These are phyloP conservation scores for Gracilaria domingensis DNA, from an alignment of 23 red algal genomes.

Conservation along the genomic window DNA sequence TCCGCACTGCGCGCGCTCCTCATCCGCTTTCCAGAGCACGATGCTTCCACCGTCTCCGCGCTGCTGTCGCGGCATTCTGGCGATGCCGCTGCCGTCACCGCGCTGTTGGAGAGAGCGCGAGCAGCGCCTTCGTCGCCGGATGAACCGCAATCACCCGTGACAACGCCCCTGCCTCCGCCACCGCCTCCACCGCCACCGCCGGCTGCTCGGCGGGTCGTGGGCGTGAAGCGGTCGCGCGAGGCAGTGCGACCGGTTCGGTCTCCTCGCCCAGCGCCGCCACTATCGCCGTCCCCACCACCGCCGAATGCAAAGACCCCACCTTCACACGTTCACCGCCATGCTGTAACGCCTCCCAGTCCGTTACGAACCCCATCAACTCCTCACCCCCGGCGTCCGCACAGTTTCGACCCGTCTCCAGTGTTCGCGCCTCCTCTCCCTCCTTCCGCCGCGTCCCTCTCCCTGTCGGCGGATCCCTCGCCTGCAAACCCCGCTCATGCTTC, in stretches of 20 bases:
- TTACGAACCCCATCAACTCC: neutral
- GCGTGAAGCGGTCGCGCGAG: neutral
- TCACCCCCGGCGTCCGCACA: neutral
- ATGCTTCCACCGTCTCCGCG: conserved; percentile 57
- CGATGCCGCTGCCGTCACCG: conserved; percentile 21
- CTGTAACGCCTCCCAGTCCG: neutral
- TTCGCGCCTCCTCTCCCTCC: neutral
- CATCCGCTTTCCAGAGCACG: conserved; percentile 62
- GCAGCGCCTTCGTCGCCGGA: neutral
- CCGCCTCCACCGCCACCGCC: neutral
- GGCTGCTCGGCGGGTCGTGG: neutral
- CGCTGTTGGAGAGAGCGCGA: conserved; percentile 1
- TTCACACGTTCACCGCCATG: neutral
- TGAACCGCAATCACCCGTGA: neutral
- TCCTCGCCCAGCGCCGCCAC: neutral
- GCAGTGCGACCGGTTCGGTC: neutral
- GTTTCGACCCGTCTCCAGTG: neutral
- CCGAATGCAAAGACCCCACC: neutral
- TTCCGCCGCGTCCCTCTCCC: neutral
- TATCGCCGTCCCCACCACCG: neutral
- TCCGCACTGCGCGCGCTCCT: conserved; percentile 32
- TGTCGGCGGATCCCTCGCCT: neutral
- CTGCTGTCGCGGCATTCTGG: conserved; percentile 30
- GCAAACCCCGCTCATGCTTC: neutral
- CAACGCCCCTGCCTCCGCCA: neutral